Percentiles rank a stretch among this genome's conserved stretches.
Conservation (phyloP, 2,329 filamentous ascomycete species). For the Huntiella moniliformis region DNA sequence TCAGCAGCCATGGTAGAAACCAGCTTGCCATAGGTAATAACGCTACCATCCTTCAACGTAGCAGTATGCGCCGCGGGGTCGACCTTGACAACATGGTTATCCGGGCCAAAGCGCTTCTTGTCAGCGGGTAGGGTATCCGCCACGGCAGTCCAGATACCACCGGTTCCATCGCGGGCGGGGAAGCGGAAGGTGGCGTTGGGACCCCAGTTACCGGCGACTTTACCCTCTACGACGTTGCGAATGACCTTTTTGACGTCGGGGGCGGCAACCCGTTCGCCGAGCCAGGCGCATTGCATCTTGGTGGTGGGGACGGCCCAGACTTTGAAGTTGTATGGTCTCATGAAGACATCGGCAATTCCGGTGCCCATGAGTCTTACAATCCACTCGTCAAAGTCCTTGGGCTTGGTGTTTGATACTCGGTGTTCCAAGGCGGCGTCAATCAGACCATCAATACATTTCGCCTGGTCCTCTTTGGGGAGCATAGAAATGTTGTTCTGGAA, state of each 20-base stretch:
- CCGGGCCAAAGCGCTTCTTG: slow-evolving; percentile 78
- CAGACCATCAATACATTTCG: slow-evolving; percentile 82
- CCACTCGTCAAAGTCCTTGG: slow-evolving; percentile 96
- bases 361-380: slow-evolving; percentile 80
- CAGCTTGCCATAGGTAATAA: slow-evolving; percentile 77
- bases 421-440: slow-evolving; percentile 77
- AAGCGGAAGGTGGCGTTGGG: slow-evolving; percentile 98
- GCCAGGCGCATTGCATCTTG: slow-evolving; percentile 99
- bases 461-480: slow-evolving; percentile 92
- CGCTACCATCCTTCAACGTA: slow-evolving; percentile 66
- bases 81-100: slow-evolving; percentile 69
- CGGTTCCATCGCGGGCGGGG: slow-evolving; percentile 85
- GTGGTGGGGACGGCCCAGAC: slow-evolving; percentile 97
- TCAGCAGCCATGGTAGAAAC: slow-evolving; percentile 95
- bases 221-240: slow-evolving; percentile 87
- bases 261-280: slow-evolving; percentile 93
- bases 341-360: slow-evolving; percentile 87
- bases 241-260: slow-evolving; percentile 88
- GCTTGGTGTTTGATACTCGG: slow-evolving; percentile 76
- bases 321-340: slow-evolving; percentile 99
- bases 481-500: slow-evolving; percentile 99
- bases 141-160: slow-evolving; percentile 97
- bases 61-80: slow-evolving; percentile 73
- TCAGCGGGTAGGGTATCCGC: slow-evolving; percentile 80
- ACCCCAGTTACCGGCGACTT: slow-evolving; percentile 93